These are phyloP conservation scores for Physaria fendleri DNA, from an alignment of 345 rosid species.

Conservation along the genomic window DNA sequence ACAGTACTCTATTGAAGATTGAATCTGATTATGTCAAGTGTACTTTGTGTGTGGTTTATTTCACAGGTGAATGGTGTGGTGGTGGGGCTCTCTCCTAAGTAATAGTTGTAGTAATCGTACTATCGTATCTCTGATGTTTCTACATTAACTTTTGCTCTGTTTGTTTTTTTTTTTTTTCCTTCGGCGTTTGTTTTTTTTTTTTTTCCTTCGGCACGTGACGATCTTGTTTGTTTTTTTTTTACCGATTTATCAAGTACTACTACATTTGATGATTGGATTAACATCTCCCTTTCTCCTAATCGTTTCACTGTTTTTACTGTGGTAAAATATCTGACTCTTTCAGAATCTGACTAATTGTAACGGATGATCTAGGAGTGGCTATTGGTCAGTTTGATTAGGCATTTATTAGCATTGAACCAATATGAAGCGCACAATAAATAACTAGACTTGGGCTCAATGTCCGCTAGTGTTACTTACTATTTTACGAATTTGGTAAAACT, in stretches of 20 bases:
- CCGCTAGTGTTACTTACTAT: background rate
- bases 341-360: constrained; percentile 12
- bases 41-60: background rate
- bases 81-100: constrained; percentile 1
- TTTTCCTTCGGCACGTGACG: constrained; percentile 23
- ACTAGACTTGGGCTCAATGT: constrained; percentile 29
- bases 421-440: constrained; percentile 45
- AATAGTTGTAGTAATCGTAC: background rate
- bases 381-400: background rate
- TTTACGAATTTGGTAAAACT: background rate
- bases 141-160: constrained; percentile 13
- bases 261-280: too few species aligned
- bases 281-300: constrained; percentile 20
- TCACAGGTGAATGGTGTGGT: background rate
- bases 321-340: background rate
- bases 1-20: background rate
- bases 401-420: constrained; percentile 17
- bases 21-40: background rate
- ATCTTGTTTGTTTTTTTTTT: background rate
- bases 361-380: background rate
- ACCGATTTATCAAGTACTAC: constrained; percentile 1
- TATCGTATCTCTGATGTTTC: background rate
- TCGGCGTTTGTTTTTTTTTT: background rate
- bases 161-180: too few species aligned
- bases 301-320: background rate